Evolutionary conservation across 768 basidiomycete species (phyloP), one percentile per base, ranked within the genome.

Genomic region (Thelephora aurantiotincta): DNA sequence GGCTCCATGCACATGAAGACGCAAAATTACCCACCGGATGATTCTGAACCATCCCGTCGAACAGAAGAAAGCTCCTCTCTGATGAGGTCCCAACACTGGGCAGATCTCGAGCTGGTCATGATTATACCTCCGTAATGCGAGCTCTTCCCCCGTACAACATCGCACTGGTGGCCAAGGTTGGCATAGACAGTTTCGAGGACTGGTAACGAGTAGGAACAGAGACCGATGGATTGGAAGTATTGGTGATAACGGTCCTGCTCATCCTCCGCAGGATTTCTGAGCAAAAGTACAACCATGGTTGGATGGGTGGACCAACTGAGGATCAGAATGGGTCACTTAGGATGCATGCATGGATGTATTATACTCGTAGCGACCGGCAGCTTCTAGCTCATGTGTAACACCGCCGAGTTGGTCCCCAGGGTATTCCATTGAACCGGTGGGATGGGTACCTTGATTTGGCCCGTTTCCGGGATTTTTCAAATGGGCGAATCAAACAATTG

Each of bases 91-190:
- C 84, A 87, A 0, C 82, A 84, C 44, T 88, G 82, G 51, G 78
- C 78, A 0, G 82, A 77, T 23, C 91, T 68, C 30, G 75, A 78
- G 56, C 87, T 90, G 2, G 90, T 93, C 18, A 92, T 56, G 43
- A 92, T 71, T 5, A 89, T 80, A 5, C 82, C 89, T 6, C 60
- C 49, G 72, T 64, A n/a, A 50, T 53, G 11, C 41, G 38, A 35
- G 45, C 38, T 5, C 34, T 11, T 35, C 23, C 5, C 43, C 53
- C 16, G 46, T 14, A 85, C 59, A 45, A 73, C 60, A 13, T 61
- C 52, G 23, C 60, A 56, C 12, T 92, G 69, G 11, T 49, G 43
- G 0, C 67, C 57, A 9, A 72, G 50, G 53, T 85, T 75, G 16
- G 68, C 68, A 38, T 75, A 60, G 6, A 67, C 62, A 0, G 87